Evolutionary conservation across 192 early-diverging fungal species (phyloP), one percentile per base, ranked within the genome.

Genomic region (Mortierella hygrophila): DNA sequence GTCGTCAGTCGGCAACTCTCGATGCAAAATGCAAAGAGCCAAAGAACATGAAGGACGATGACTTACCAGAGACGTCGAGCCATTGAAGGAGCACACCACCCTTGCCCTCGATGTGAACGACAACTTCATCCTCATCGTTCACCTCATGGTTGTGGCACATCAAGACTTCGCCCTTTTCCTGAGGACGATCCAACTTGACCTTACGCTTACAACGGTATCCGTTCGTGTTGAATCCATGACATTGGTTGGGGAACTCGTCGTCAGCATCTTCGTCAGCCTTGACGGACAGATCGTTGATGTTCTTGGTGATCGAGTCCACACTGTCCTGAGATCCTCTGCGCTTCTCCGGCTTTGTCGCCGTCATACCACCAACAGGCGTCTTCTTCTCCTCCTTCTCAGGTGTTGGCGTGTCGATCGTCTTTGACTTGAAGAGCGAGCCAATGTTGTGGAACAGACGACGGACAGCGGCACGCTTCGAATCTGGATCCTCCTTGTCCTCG

Each of bases 51-150:
- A 6, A 40, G 4, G 38, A 5, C 3, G 18, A 8, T 0, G 5
- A 75, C 65, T 81, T 78, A 86, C 84, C 75, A 38, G 84, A 76
- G 15, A 86, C 54, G 37, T 86, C 84, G 57, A 86, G 79, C 84
- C 84, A 86, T 76, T 86, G 84, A 0, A 86, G 35, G 21, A 86
- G 49, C 9, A 86, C 79, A n/a, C 84, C 84, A 16, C 84, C 84
- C 65, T 86, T 75, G 54, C 84, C 84, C 63, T 86, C 84, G 57
- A 86, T 86, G 40, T 86, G 84, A 40, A 86, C 84, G 38, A 86
- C 79, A 42, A 86, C 84, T 42, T 86, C 84, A 23, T 86, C 84
- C 9, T 86, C 84, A n/a, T 86, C 84, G 38, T 75, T 77, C 9
- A 86, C 79, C 47, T 86, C 84, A 41, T 86, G 84, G 72, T 81